Conservation (phyloP, 345 rosid genomes). For the Raphanus sativus region DNA sequence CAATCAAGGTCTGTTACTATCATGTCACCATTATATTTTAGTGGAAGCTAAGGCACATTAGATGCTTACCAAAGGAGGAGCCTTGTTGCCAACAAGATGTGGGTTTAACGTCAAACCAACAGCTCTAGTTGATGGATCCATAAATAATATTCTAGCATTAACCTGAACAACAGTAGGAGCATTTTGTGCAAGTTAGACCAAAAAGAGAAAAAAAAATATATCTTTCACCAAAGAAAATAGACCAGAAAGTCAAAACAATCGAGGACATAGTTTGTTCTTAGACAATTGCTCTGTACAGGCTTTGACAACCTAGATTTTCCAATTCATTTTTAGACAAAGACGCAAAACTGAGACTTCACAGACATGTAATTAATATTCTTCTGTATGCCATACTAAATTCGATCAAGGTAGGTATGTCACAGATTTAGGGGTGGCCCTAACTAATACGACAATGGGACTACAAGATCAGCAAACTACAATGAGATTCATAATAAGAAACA, state of each 20-base stretch:
- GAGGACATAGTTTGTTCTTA: background rate
- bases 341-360: background rate
- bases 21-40: slow-evolving; percentile 4
- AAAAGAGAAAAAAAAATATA: slow-evolving; percentile 18
- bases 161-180: slow-evolving; percentile 51
- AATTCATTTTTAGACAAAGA: background rate
- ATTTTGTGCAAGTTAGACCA: background rate
- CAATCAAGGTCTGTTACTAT: background rate
- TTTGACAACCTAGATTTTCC: background rate
- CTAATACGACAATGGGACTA: background rate
- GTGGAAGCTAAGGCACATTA: slow-evolving; percentile 7
- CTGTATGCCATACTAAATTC: background rate
- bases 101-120: slow-evolving; percentile 91
- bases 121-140: slow-evolving; percentile 93
- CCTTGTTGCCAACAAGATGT: slow-evolving; percentile 68
- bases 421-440: background rate
- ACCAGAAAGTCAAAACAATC: slow-evolving; percentile 2
- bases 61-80: slow-evolving; percentile 74
- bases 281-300: background rate
- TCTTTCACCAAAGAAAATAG: background rate
- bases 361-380: background rate
- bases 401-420: background rate
- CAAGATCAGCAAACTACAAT: slow-evolving; percentile 13
- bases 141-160: slow-evolving; percentile 82
- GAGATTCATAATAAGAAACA: background rate